A percentile compares a stretch with the other conserved stretches of the same genome.
Evolutionary conservation across 495 filamentous ascomycete genomes (phyloP).

Genomic region (Penicillium cosmopolitanum): DNA sequence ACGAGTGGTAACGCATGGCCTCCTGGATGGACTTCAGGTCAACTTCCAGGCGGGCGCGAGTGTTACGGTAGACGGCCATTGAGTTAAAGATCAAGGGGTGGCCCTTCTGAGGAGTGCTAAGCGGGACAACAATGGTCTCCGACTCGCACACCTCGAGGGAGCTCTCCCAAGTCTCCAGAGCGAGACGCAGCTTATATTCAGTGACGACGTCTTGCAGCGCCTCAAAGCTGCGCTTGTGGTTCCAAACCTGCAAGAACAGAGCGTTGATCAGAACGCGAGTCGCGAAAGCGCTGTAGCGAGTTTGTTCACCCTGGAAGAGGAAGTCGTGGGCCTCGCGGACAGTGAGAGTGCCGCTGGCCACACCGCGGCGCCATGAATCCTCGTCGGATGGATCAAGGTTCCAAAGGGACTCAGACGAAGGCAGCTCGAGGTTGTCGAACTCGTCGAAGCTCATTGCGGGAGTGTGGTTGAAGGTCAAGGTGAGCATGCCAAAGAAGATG

Average conservation of each 20-base stretch:
- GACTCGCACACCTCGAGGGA: conserved; percentile 93
- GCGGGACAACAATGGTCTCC: conserved; percentile 84
- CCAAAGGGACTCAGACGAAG: conserved; percentile 94
- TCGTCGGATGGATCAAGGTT: conserved; percentile 83
- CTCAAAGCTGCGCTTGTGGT: conserved; percentile 95
- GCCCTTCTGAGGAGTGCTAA: conserved; percentile 95
- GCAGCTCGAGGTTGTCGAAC: conserved; percentile 89
- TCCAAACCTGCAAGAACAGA: conserved; percentile 97
- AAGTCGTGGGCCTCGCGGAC: conserved; percentile 94
- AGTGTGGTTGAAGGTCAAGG: conserved; percentile 96
- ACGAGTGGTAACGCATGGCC: conserved; percentile 93
- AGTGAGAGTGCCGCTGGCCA: conserved; percentile 70
- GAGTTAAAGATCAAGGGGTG: conserved; percentile 99
- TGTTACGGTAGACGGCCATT: conserved; percentile 95
- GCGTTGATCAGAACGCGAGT: conserved; percentile 99
- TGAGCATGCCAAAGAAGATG: conserved; percentile 97
- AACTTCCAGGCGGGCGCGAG: conserved; percentile 88
- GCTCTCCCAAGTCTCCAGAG: conserved; percentile 97
- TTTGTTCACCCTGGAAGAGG: conserved; percentile 88
- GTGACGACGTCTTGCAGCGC: conserved; percentile 95
- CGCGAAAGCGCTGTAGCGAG: conserved; percentile 95
- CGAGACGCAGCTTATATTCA: conserved; percentile 95
- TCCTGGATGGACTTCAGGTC: conserved; percentile 96
- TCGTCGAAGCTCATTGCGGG: conserved; percentile 98
- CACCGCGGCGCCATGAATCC: conserved; percentile 77